Base-by-base conservation (phyloP, 257 asterid genomes). In the Striga asiatica region DNA sequence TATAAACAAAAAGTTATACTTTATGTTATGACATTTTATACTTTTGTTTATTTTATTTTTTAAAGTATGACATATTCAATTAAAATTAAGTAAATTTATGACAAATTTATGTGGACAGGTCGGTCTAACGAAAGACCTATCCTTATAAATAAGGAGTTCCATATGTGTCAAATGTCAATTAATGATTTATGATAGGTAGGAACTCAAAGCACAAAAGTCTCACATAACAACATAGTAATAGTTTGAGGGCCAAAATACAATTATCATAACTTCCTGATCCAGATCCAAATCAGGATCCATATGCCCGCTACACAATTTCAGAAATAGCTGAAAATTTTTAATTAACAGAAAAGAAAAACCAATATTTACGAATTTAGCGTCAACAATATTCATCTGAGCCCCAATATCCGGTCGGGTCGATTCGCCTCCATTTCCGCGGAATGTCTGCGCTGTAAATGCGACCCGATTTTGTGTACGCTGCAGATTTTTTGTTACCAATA, bases 231-330 rank as follows among this genome's bases (percentile, higher is more conserved):
- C n/a, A n/a, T n/a, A n/a, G n/a, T 5, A 13, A 39, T 39, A 12
- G 47, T 41, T 16, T 10, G 18, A 41, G 4, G 5, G 21, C 13
- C 21, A 13, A 2, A 41, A 13, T 4, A 35, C 18, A 41, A 41
- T 41, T 14, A 41, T 48, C 54, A 9, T 25, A 10, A 39, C 17
- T 39, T 21, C 27, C 14, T 1, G 8, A 57, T 39, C 54, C 64
- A 39, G 49, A 62, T 52, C 66, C 66, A 39, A 2, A 25, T 20
- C 25, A 29, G 50, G 38, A 67, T 58, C 61, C 58, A 50, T 50
- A 50, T 50, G 53, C 53, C 45, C 35, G 34, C 24, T 32, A 4
- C 19, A 7, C 19, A 7, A 22, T 11, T 16, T 56, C n/a, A 34
- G 60, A 65, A 43, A 54, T 37, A 52, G 43, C 39, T 27, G 25